Conservation (phyloP, 2,329 filamentous ascomycete genomes). For the Clarireedia hainanense region DNA sequence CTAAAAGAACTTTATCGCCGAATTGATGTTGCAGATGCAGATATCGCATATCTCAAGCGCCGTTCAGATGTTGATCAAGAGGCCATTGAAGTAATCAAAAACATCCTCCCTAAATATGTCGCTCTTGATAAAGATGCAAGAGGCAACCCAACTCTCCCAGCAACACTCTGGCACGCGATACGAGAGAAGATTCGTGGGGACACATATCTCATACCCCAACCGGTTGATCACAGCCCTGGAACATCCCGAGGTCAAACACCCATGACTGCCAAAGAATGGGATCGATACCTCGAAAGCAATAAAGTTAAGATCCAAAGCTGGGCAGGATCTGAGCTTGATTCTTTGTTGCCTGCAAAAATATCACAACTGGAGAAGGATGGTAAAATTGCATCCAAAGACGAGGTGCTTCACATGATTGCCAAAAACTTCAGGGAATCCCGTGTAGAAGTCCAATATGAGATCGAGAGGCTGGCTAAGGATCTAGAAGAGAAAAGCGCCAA, state of each 20-base stretch:
- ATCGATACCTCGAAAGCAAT: constrained; percentile 9
- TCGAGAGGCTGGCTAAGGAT: constrained; percentile 13
- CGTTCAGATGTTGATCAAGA: constrained; percentile 27
- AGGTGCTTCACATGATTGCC: constrained; percentile 89
- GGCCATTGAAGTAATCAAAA: constrained; percentile 32
- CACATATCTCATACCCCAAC: neutral
- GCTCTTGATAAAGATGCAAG: constrained; percentile 44
- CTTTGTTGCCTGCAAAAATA: constrained; percentile 13
- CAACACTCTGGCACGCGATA: constrained; percentile 60
- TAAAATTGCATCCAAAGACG: constrained; percentile 14
- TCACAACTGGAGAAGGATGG: constrained; percentile 15
- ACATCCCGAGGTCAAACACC: neutral
- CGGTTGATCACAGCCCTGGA: neutral
- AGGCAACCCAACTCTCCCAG: constrained; percentile 46
- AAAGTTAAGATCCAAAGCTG: constrained; percentile 5
- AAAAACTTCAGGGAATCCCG: constrained; percentile 52
- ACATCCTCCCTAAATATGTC: constrained; percentile 48
- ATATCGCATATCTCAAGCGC: constrained; percentile 16
- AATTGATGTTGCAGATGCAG: constrained; percentile 18
- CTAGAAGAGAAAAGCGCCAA: constrained; percentile 13
- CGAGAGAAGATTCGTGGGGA: constrained; percentile 43
- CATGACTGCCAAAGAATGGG: constrained; percentile 3
- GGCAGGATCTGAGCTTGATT: constrained; percentile 13
- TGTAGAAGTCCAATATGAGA: constrained; percentile 12
- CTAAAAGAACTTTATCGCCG: constrained; percentile 18